Evolutionary conservation across 208 protist genomes (phyloP).

Genomic region (Leishmania lainsoni): DNA sequence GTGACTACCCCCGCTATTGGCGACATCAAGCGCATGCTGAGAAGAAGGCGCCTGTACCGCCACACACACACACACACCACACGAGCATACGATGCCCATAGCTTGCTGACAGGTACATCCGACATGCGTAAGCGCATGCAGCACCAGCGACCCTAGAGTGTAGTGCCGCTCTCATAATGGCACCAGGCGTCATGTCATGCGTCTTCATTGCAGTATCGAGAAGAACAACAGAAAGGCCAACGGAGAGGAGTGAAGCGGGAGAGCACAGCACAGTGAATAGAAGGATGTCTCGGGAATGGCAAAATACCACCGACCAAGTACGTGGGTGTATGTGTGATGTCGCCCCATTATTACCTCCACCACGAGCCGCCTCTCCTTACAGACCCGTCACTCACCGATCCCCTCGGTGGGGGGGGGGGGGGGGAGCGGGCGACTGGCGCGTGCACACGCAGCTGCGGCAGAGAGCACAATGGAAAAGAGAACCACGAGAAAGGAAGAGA

Average conservation of each 20-base stretch:
- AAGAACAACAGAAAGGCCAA: neutral
- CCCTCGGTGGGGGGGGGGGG: neutral
- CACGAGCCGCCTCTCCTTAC: neutral
- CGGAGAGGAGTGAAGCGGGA: neutral
- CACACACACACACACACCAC: neutral
- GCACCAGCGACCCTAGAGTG: neutral
- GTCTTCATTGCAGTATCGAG: neutral
- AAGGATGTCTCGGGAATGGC: neutral
- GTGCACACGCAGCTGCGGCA: neutral
- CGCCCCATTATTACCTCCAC: neutral
- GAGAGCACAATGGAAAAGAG: neutral
- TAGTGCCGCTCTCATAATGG: neutral
- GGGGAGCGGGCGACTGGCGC: no score
- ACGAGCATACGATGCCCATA: no score
- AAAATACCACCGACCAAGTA: neutral
- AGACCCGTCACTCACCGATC: neutral
- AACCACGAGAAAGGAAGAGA: neutral
- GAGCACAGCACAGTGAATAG: neutral
- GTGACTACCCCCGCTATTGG: neutral
- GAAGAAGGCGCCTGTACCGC: constrained; percentile 9
- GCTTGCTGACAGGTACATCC: neutral
- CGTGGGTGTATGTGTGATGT: neutral
- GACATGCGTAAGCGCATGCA: neutral
- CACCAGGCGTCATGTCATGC: neutral
- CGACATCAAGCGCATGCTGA: neutral